Percentiles rank a stretch among this genome's conserved stretches.
phyloP scores from a whole-genome alignment of 306 rosid species.

The Malus orientalis region DNA sequence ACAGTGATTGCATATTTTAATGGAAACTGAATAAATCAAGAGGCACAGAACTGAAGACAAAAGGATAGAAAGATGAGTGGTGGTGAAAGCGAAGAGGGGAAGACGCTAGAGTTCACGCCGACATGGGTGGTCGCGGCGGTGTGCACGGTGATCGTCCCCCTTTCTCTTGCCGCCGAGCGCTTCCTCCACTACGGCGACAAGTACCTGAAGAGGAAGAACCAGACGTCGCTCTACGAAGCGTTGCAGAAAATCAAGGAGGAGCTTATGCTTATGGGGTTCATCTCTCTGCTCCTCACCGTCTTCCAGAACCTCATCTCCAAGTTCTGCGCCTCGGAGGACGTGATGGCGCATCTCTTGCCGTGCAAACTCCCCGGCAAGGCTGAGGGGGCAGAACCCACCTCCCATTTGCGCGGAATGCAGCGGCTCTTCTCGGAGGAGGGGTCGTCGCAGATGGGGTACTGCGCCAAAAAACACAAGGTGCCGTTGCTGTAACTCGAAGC shows the following conservation, averaged over 20 bases:
- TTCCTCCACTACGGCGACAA: constrained; percentile 55
- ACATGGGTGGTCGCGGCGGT: constrained; percentile 84
- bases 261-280: constrained; percentile 85
- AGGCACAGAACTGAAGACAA: not conserved
- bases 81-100: constrained; percentile 36
- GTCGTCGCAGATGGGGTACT: not conserved
- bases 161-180: constrained; percentile 72
- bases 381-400: constrained; percentile 3
- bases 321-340: constrained; percentile 38
- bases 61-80: constrained; percentile 33
- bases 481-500: constrained; percentile 60
- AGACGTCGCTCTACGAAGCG: constrained; percentile 84
- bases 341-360: constrained; percentile 57
- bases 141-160: constrained; percentile 66
- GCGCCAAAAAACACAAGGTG: constrained; percentile 34
- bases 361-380: constrained; percentile 19
- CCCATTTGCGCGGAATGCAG: not conserved
- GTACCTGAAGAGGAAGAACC: constrained; percentile 43
- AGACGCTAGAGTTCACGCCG: constrained; percentile 59
- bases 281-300: constrained; percentile 82
- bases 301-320: constrained; percentile 56
- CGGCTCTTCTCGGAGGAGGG: constrained; percentile 12
- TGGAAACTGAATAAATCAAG: not conserved
- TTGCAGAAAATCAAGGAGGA: constrained; percentile 87
- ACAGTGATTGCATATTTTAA: no score